Evolutionary conservation across 169 alveolate genomes (phyloP), one percentile per base, ranked within the genome.

Genomic region (Plasmodium coatneyi): DNA sequence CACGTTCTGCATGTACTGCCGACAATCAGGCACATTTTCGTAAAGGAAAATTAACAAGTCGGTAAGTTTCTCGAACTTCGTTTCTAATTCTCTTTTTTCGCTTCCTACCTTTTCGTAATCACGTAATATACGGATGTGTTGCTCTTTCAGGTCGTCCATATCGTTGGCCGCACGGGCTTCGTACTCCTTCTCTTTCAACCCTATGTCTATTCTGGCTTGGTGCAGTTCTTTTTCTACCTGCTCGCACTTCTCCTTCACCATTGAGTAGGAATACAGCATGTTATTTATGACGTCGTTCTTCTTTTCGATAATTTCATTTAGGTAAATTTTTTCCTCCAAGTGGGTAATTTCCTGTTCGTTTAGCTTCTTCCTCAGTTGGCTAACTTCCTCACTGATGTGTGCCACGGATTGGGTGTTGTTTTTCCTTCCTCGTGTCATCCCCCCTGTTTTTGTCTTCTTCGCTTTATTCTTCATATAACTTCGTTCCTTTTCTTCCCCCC

Each of bases 211-310:
- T 74, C 41, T 86, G 25, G 76, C 19, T 12, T 12, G 9, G 10
- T 36, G 4, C 66, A 74, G 66, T 25, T 86, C 93, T 34, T 54
- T 22, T 39, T 86, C 93, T 60, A 43, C 80, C 80, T 54, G 78
- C 22, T 72, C 81, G 25, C n/a, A 39, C 32, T 86, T 86, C 60
- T 74, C 93, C 80, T 86, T 74, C 66, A 86, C 12, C 71, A 86
- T 34, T 54, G 80, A 54, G 43, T 86, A 86, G 22, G 93, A 32
- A 28, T 86, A 86, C 39, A 86, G 41, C 46, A 86, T 43, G 80
- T 86, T 86, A 56, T 86, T 86, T 86, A 86, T 86, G 14, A 86
- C 76, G 70, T 86, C 93, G 76, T 86, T 86, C 54, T 86, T 86
- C 74, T 86, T 86, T 74, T 86, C 93, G 28, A 86, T 86, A 12